Conservation (phyloP, 352 stramenopile species). For the Phytophthora crassamura region DNA sequence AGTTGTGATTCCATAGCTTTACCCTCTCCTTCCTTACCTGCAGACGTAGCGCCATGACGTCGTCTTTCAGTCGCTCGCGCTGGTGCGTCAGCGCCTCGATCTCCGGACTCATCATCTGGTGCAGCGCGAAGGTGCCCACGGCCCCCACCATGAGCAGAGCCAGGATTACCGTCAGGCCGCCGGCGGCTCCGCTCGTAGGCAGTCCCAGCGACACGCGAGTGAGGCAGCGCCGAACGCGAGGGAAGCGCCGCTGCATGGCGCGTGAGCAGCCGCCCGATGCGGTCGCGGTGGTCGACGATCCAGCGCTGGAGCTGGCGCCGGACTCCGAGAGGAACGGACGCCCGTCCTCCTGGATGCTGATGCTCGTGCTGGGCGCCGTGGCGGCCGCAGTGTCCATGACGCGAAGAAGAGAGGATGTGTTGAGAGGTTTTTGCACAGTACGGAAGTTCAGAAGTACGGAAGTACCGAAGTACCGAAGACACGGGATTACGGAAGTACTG, state of each 20-base stretch:
- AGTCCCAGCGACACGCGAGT: slow-evolving; percentile 44
- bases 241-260: slow-evolving; percentile 33
- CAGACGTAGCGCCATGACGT: slow-evolving; percentile 51
- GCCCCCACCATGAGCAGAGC: slow-evolving; percentile 63
- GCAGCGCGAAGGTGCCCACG: slow-evolving; percentile 73
- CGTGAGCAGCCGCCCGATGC: slow-evolving; percentile 26
- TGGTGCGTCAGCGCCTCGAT: slow-evolving; percentile 72
- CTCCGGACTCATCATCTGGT: slow-evolving; percentile 80
- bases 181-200: slow-evolving; percentile 31
- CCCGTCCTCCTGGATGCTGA: slow-evolving; percentile 34
- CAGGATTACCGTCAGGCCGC: slow-evolving; percentile 55
- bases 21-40: slow-evolving; percentile 39
- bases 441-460: too few relatives aligned
- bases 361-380: slow-evolving; percentile 26
- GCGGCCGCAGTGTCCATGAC: slow-evolving; percentile 1
- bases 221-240: slow-evolving; percentile 29
- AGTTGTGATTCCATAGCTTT: slow-evolving; percentile 1
- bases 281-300: slow-evolving; percentile 10
- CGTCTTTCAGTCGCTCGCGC: slow-evolving; percentile 59
- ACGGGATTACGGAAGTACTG: too few relatives aligned
- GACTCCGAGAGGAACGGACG: slow-evolving; percentile 27
- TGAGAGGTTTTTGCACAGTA: too few relatives aligned
- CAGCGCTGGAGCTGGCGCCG: slow-evolving; percentile 18
- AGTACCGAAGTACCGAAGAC: too few relatives aligned
- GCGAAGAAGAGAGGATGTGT: too few relatives aligned